Evolutionary conservation across 495 filamentous ascomycete genomes (phyloP).

Genomic region (Aspergillus steynii): DNA sequence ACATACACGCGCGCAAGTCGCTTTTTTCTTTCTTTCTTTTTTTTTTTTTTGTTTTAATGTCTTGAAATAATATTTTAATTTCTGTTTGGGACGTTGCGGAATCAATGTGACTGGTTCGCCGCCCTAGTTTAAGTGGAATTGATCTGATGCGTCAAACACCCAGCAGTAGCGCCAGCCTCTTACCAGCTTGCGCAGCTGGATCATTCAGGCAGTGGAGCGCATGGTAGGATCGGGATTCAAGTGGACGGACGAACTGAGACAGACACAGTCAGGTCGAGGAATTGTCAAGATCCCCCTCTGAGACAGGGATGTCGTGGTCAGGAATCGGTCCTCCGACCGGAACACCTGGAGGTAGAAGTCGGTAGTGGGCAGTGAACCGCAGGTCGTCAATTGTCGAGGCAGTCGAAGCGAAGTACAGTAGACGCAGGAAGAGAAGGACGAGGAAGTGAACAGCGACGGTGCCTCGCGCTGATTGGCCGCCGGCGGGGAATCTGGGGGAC

Average conservation of each 20-base stretch:
- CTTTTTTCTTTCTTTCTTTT: conserved; percentile 1
- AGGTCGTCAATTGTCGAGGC: no score
- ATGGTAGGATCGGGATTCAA: conserved; percentile 5
- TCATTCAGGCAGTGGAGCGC: conserved; percentile 18
- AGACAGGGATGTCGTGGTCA: background rate
- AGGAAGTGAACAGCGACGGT: conserved; percentile 25
- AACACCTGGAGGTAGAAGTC: no score
- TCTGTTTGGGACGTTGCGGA: background rate
- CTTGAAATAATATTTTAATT: background rate
- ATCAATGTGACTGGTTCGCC: background rate
- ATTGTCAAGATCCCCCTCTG: background rate
- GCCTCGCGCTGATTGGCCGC: conserved; percentile 30
- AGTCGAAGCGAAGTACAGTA: no score
- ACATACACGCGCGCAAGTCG: background rate
- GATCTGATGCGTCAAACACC: conserved; percentile 13
- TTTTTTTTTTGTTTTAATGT: background rate
- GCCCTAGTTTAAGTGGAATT: conserved; percentile 5
- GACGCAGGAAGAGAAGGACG: background rate
- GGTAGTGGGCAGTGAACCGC: no score
- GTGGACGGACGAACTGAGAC: background rate
- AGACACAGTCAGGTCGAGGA: background rate
- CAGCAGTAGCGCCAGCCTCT: conserved; percentile 5
- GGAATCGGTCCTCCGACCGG: no score
- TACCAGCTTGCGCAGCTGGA: conserved; percentile 6
- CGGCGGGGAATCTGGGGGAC: conserved; percentile 23